Base-by-base conservation (phyloP, 169 alveolate genomes). In the Plasmodium reichenowi region DNA sequence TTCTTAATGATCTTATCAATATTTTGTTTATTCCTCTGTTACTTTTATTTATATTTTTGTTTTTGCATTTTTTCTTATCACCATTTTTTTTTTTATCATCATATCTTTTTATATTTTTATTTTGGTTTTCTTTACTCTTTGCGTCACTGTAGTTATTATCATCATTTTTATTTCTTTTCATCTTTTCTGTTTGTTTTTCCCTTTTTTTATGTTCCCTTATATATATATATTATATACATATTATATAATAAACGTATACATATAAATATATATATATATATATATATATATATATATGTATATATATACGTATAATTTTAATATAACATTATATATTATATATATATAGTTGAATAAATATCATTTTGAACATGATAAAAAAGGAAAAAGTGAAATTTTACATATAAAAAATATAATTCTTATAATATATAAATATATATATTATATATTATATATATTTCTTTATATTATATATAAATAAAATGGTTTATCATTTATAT, bases 21-120 rank as follows among this genome's bases (percentile, higher is more conserved):
- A 76, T 32, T 26, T 59, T 50, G 32, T 64, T 76, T 76, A 76
- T 68, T n/a, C 22, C 47, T 71, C 67, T 76, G n/a, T 74, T 63
- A 9, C 24, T 74, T 24, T 24, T 9, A 43, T 50, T 75, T 54
- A 62, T 75, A 20, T 47, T 60, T 43, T 9, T 43, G 73, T 24
- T 20, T 29, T 29, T 24, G 52, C 66, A 63, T 54, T 13, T 26
- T 9, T 24, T 29, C 3, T 24, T 63, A 24, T 60, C 72, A 47
- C 47, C 70, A 29, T 2, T 73, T 45, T 56, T 70, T 64, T 22
- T 32, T 24, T 24, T 24, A 24, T 24, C 29, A 24, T 24, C 29
- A 24, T 24, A 24, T 24, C 29, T 24, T 24, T 24, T 24, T 24
- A 1, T 24, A 24, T 24, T 24, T 24, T 24, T 24, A 24, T 24